Evolutionary conservation across 495 filamentous ascomycete genomes (phyloP).

Genomic region (Podospora comata): DNA sequence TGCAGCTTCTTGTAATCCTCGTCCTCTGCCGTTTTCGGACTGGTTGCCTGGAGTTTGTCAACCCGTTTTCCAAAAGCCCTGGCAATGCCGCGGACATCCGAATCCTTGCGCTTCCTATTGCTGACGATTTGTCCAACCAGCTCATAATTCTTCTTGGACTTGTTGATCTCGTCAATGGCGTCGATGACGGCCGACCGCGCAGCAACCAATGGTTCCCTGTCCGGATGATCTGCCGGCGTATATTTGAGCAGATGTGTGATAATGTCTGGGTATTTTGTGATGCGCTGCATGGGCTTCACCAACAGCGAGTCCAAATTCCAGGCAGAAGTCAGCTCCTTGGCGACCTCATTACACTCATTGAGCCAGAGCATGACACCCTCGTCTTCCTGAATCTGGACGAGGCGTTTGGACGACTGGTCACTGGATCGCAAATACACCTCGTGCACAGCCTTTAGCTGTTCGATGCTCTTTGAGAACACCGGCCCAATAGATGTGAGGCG

Average conservation of each 20-base stretch:
- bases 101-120: conserved; percentile 78
- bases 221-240: conserved; percentile 79
- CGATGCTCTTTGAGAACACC: conserved; percentile 70
- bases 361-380: conserved; percentile 83
- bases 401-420: conserved; percentile 74
- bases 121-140: conserved; percentile 82
- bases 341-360: conserved; percentile 82
- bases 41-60: conserved; percentile 62
- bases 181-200: conserved; percentile 64
- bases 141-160: conserved; percentile 85
- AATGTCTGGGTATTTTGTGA: conserved; percentile 87
- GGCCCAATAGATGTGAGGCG: conserved; percentile 70
- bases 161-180: conserved; percentile 82
- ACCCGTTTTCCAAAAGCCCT: conserved; percentile 84
- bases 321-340: conserved; percentile 81
- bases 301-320: conserved; percentile 93
- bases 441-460: conserved; percentile 79
- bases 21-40: conserved; percentile 72
- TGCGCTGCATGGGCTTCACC: conserved; percentile 91
- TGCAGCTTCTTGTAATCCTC: conserved; percentile 70
- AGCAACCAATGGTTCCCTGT: conserved; percentile 61
- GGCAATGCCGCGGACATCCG: conserved; percentile 78
- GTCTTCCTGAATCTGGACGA: conserved; percentile 68
- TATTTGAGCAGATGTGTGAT: conserved; percentile 71
- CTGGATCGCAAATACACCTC: conserved; percentile 83